These are phyloP conservation scores for Dysphania ambrosioides DNA, from an alignment of 148 eudicot genomes.

Conservation along the genomic window DNA sequence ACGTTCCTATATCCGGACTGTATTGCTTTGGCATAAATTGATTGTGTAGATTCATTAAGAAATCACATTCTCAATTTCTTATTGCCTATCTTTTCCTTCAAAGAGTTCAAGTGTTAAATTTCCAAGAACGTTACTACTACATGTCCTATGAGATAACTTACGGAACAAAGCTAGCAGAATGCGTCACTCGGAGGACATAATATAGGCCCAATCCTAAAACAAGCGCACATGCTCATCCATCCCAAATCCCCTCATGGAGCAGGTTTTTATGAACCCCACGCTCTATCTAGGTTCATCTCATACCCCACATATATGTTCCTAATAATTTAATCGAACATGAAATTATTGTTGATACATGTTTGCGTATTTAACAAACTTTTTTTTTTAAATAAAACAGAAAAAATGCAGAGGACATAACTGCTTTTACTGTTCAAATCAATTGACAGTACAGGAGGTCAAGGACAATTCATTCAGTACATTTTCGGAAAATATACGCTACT, in stretches of 20 bases:
- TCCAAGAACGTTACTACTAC: not conserved
- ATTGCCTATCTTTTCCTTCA: too few relatives aligned
- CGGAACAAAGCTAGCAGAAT: not conserved
- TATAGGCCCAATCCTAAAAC: slow-evolving; percentile 2
- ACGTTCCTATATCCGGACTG: too few relatives aligned
- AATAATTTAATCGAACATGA: not conserved
- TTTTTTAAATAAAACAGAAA: not conserved
- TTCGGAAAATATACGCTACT: too few relatives aligned
- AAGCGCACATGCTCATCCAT: not conserved
- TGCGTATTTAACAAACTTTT: not conserved
- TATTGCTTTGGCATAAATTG: too few relatives aligned
- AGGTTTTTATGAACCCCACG: not conserved
- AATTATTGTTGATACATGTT: not conserved
- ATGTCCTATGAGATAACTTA: not conserved
- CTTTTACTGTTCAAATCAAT: not conserved
- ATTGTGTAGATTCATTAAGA: too few relatives aligned
- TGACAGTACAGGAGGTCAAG: not conserved
- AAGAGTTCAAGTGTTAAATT: too few relatives aligned
- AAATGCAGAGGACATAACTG: not conserved
- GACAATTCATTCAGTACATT: not conserved
- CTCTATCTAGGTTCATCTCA: too few relatives aligned
- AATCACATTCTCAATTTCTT: too few relatives aligned
- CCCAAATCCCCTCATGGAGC: not conserved
- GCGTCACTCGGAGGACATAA: not conserved
- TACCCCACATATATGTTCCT: not conserved